These are phyloP conservation scores for Triangularia setosa DNA, from an alignment of 2,329 filamentous ascomycete genomes.

Conservation along the genomic window DNA sequence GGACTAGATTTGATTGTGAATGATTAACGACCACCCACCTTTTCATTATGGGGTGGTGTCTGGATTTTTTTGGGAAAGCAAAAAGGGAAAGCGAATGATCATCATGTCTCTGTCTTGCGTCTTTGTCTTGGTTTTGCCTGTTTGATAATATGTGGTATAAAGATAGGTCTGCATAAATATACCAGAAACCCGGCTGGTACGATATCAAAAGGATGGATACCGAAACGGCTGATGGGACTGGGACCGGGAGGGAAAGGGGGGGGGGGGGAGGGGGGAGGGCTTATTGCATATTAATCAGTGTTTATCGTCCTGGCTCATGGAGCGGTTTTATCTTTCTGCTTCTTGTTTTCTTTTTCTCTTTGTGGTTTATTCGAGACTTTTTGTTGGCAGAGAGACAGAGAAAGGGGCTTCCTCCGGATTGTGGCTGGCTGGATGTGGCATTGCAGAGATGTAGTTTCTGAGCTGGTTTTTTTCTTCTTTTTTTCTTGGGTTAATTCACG, in stretches of 20 bases:
- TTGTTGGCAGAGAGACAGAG: neutral
- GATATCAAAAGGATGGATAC: neutral
- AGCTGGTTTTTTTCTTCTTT: neutral
- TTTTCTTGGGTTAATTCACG: neutral
- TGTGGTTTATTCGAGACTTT: neutral
- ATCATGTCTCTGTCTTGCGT: neutral
- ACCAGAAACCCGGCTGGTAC: neutral
- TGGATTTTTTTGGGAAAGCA: neutral
- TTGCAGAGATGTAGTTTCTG: conserved; percentile 5
- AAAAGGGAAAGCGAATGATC: neutral
- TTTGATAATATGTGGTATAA: neutral
- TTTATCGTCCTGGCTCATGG: neutral
- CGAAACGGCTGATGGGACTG: neutral
- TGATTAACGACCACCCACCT: neutral
- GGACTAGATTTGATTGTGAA: conserved; percentile 13
- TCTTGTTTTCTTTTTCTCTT: neutral
- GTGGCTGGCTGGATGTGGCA: neutral
- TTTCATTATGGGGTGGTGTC: neutral
- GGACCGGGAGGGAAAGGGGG: neutral
- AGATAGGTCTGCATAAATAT: conserved; percentile 6
- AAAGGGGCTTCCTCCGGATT: neutral
- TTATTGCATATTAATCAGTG: conserved; percentile 8
- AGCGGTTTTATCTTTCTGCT: neutral
- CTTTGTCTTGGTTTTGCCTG: neutral
- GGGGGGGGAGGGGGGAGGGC: neutral